These are phyloP conservation scores for Herpetospermum pedunculosum DNA, from an alignment of 306 rosid genomes.

Conservation along the genomic window DNA sequence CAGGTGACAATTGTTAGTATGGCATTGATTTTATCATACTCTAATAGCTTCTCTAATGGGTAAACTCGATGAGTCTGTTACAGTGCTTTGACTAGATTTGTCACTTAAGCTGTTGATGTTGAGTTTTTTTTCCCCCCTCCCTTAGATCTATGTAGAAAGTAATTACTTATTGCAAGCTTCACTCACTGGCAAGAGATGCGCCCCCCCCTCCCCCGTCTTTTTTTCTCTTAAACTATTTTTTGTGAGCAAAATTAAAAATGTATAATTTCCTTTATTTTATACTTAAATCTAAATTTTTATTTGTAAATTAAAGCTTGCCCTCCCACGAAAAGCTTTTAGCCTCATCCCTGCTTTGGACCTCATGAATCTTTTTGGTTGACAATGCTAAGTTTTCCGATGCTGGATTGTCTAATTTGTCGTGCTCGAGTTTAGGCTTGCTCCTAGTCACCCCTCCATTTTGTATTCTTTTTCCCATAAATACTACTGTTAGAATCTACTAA, in stretches of 20 bases:
- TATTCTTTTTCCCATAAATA: not conserved
- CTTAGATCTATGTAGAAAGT: no score
- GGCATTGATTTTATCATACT: not conserved
- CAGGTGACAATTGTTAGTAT: constrained; percentile 32
- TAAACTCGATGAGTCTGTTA: not conserved
- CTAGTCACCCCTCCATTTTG: not conserved
- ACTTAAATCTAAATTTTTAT: not conserved
- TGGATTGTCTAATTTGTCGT: not conserved
- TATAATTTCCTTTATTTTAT: not conserved
- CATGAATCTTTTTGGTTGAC: not conserved
- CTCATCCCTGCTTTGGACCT: not conserved
- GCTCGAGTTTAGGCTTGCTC: not conserved
- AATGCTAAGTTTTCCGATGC: not conserved
- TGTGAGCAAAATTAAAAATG: not conserved
- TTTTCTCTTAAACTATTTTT: not conserved
- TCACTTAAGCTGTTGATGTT: not conserved
- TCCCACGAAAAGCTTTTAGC: not conserved
- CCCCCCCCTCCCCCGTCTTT: not conserved
- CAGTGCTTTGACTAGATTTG: not conserved
- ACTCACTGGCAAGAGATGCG: no score
- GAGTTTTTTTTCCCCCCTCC: no score
- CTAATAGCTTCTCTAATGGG: constrained; percentile 10
- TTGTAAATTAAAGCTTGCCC: not conserved
- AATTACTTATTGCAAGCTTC: no score
- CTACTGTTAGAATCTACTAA: not conserved